Percentiles rank a stretch among this genome's conserved stretches.
These are phyloP conservation scores for Aquilaria malaccensis DNA, from an alignment of 345 rosid genomes.

Conservation along the genomic window DNA sequence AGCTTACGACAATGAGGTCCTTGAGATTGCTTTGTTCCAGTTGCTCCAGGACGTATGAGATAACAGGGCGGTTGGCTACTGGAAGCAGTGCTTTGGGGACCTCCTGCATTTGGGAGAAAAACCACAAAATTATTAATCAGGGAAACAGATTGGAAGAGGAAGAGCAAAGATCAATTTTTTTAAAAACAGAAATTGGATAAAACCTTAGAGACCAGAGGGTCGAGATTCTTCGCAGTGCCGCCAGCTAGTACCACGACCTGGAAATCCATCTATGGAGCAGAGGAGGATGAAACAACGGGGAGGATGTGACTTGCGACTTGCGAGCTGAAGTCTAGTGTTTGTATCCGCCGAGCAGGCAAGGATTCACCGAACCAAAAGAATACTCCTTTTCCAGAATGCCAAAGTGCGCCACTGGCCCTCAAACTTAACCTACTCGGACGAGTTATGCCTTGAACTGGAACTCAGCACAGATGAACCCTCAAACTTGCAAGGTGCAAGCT, in stretches of 20 bases:
- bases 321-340: no score
- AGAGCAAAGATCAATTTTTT: not conserved
- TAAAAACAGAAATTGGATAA: not conserved
- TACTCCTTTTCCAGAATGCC: not conserved
- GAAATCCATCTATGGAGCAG: constrained; percentile 52
- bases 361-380: not conserved
- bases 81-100: constrained; percentile 90
- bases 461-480: no score
- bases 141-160: not conserved
- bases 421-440: no score
- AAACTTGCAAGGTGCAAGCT: no score
- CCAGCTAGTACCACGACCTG: constrained; percentile 93
- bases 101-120: constrained; percentile 42
- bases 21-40: constrained; percentile 74
- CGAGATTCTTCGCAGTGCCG: constrained; percentile 64
- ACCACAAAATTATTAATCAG: constrained; percentile 1
- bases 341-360: not conserved
- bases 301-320: no score
- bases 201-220: constrained; percentile 88
- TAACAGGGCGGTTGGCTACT: constrained; percentile 87
- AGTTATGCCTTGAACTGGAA: no score
- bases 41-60: constrained; percentile 76
- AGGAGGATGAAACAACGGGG: no score
- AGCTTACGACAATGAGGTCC: constrained; percentile 79
- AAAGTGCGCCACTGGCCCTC: no score